These are phyloP conservation scores for Solanum piurae DNA, from an alignment of 257 asterid genomes.

Conservation along the genomic window DNA sequence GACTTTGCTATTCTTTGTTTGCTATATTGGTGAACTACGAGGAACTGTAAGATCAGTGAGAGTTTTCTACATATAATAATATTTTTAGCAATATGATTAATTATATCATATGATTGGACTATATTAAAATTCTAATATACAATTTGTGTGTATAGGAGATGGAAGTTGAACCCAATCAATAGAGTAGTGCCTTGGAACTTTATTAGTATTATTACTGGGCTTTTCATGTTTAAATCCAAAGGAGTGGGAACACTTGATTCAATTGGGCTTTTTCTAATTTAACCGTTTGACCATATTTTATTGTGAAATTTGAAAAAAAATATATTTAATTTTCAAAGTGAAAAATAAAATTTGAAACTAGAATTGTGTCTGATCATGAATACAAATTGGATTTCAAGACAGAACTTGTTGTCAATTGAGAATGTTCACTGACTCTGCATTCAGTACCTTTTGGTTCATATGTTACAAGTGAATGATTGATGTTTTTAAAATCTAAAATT, in stretches of 20 bases:
- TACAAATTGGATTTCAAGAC: neutral
- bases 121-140: neutral
- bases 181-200: neutral
- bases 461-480: neutral
- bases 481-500: neutral
- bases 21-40: neutral
- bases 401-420: neutral
- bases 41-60: neutral
- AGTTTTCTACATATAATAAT: neutral
- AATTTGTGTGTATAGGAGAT: neutral
- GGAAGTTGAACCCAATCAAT: neutral
- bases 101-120: neutral
- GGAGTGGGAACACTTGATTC: neutral
- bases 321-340: neutral
- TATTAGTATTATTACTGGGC: neutral
- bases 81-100: neutral
- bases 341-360: no score
- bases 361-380: no score
- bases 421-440: neutral
- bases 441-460: neutral
- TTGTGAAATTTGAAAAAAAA: no score
- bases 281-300: neutral
- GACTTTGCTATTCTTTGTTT: neutral
- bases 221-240: neutral
- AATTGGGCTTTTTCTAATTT: neutral